phyloP scores from a whole-genome alignment of 2,329 filamentous ascomycete genomes.

The Cyphellophora attinorum region DNA sequence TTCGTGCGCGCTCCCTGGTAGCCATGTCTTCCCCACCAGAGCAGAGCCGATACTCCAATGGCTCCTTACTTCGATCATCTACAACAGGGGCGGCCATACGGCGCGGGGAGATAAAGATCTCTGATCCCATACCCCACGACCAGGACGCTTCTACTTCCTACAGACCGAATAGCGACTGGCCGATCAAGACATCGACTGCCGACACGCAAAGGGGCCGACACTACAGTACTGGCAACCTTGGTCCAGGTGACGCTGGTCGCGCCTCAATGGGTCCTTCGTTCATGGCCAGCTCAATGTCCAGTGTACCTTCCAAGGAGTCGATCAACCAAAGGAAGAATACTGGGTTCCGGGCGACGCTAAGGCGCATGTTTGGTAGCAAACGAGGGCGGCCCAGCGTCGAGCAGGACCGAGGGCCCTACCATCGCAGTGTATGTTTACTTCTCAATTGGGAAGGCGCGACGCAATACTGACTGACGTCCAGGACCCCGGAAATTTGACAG shows the following conservation, averaged over 20 bases:
- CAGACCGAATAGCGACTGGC: conserved; percentile 6
- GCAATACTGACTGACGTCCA: conserved; percentile 4
- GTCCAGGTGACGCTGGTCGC: conserved; percentile 3
- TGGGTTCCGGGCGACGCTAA: conserved; percentile 15
- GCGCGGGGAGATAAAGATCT: conserved; percentile 23
- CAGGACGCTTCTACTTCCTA: neutral
- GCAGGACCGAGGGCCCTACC: neutral
- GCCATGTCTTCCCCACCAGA: neutral
- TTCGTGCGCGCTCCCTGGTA: neutral
- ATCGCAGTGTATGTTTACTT: conserved; percentile 4
- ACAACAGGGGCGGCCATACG: conserved; percentile 18
- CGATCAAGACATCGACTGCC: conserved; percentile 6
- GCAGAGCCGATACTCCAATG: neutral
- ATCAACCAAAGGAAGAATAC: conserved; percentile 11
- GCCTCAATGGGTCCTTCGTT: conserved; percentile 13
- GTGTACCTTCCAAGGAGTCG: conserved; percentile 14
- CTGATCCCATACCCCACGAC: conserved; percentile 19
- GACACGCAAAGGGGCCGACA: conserved; percentile 2
- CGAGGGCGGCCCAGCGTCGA: conserved; percentile 3
- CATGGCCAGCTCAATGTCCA: conserved; percentile 15
- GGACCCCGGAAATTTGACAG: conserved; percentile 1
- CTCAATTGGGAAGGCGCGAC: conserved; percentile 4
- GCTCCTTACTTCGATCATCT: neutral
- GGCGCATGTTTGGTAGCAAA: conserved; percentile 18
- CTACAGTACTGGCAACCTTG: neutral